Evolutionary conservation across 139 green algal genomes (phyloP).

Genomic region (Picochlorum costavermella): DNA sequence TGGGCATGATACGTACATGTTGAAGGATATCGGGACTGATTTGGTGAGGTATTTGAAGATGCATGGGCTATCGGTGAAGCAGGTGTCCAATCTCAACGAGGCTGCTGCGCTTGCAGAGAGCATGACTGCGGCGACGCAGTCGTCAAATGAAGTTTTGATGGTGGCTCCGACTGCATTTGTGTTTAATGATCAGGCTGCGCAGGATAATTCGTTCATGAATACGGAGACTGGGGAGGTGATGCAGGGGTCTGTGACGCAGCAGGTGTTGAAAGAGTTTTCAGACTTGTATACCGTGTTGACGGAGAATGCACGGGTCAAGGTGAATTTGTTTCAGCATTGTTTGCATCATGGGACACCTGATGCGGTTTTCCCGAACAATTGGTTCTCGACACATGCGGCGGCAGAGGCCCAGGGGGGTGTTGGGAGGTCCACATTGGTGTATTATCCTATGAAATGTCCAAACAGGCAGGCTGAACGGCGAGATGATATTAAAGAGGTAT

Average conservation of each 20-base stretch:
- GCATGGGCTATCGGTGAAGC: slow-evolving; percentile 23
- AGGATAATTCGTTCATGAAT: slow-evolving; percentile 91
- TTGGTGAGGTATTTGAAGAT: slow-evolving; percentile 21
- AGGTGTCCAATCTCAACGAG: slow-evolving; percentile 24
- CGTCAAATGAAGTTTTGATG: slow-evolving; percentile 86
- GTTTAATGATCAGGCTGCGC: slow-evolving; percentile 85
- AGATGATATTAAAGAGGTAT: slow-evolving; percentile 59
- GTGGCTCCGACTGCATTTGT: slow-evolving; percentile 88
- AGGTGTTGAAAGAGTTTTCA: slow-evolving; percentile 71
- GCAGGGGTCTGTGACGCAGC: slow-evolving; percentile 7
- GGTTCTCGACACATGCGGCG: slow-evolving; percentile 63
- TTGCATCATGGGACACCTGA: slow-evolving; percentile 80
- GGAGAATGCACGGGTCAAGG: slow-evolving; percentile 49
- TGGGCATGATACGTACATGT: slow-evolving; percentile 17
- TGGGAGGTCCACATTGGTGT: slow-evolving; percentile 56
- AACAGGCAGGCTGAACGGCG: slow-evolving; percentile 71
- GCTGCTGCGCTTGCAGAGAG: background rate
- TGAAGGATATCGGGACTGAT: slow-evolving; percentile 33
- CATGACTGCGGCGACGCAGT: slow-evolving; percentile 40
- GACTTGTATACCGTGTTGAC: slow-evolving; percentile 68
- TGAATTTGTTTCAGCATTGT: slow-evolving; percentile 57
- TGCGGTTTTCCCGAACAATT: slow-evolving; percentile 97
- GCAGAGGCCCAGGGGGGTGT: slow-evolving; percentile 43
- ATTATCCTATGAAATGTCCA: slow-evolving; percentile 90
- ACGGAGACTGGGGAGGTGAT: slow-evolving; percentile 14